Evolutionary conservation across 2,329 filamentous ascomycete genomes (phyloP).

Genomic region (Talaromyces amestolkiae): DNA sequence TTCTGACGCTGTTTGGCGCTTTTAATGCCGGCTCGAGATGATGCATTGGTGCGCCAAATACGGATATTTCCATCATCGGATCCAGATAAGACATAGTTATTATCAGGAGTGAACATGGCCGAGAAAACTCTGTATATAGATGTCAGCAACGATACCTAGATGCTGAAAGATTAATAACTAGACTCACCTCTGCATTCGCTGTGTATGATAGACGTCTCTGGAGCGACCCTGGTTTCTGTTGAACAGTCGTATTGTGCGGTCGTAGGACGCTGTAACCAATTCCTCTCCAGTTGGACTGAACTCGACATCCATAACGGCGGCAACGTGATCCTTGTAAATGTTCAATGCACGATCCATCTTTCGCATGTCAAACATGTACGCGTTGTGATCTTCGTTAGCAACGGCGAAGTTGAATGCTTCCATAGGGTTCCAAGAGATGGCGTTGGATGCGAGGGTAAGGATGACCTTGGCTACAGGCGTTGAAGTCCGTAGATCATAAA

Average conservation of each 20-base stretch:
- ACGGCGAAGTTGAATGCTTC: constrained; percentile 93
- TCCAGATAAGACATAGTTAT: constrained; percentile 83
- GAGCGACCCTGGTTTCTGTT: constrained; percentile 76
- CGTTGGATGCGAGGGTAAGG: constrained; percentile 78
- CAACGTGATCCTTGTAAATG: constrained; percentile 83
- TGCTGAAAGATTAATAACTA: background rate
- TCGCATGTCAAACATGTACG: constrained; percentile 90
- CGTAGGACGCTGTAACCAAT: constrained; percentile 84
- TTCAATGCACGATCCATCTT: constrained; percentile 85
- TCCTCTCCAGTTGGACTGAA: constrained; percentile 94
- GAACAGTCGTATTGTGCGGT: constrained; percentile 85
- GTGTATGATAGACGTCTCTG: constrained; percentile 93
- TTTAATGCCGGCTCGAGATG: constrained; percentile 78
- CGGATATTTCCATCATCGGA: constrained; percentile 91
- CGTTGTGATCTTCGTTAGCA: constrained; percentile 91
- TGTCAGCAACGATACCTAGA: constrained; percentile 20
- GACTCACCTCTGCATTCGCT: constrained; percentile 77
- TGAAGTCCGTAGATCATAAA: constrained; percentile 88
- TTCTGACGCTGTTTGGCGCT: constrained; percentile 80
- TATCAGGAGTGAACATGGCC: constrained; percentile 80
- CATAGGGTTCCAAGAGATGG: constrained; percentile 91
- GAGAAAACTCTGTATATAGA: constrained; percentile 66
- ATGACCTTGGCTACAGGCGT: constrained; percentile 78
- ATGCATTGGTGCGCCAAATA: constrained; percentile 86
- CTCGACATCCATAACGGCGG: constrained; percentile 93